phyloP scores from a whole-genome alignment of 345 rosid genomes.

The Nephelium lappaceum region DNA sequence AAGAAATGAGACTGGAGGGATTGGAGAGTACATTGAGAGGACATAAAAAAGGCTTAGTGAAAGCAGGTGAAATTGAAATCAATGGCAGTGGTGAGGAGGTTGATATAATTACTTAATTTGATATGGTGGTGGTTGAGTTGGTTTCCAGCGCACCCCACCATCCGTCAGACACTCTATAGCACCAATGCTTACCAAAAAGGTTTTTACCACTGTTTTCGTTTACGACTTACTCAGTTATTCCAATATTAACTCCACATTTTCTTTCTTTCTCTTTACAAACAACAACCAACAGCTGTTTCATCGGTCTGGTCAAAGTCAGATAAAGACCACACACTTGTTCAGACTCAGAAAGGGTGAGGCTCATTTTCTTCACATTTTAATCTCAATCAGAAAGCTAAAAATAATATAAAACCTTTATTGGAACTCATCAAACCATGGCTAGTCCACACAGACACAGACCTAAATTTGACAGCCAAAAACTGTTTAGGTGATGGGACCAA shows the following conservation, averaged over 20 bases:
- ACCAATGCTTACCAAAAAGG: background rate
- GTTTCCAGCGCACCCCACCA: constrained; percentile 25
- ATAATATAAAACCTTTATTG: constrained; percentile 22
- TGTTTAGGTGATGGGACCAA: constrained; percentile 9
- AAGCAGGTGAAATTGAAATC: constrained; percentile 23
- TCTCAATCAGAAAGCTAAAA: constrained; percentile 16
- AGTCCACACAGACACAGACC: background rate
- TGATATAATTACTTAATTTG: background rate
- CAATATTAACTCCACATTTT: background rate
- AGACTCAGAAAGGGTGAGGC: constrained; percentile 26
- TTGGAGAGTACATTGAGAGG: constrained; percentile 10
- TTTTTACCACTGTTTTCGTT: background rate
- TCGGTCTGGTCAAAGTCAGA: constrained; percentile 28
- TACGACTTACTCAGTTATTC: background rate
- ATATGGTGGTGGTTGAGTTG: constrained; percentile 32
- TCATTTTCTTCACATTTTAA: constrained; percentile 9
- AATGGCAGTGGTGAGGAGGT: constrained; percentile 13
- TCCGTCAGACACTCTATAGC: background rate
- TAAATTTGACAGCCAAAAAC: background rate
- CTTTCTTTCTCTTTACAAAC: background rate
- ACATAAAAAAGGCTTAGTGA: constrained; percentile 18
- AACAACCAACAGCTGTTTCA: constrained; percentile 16
- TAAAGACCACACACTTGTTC: constrained; percentile 15
- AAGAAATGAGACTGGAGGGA: constrained; percentile 21
- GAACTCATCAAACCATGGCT: constrained; percentile 23